These are phyloP conservation scores for Auriscalpium vulgare DNA, from an alignment of 768 basidiomycete species.

Conservation along the genomic window DNA sequence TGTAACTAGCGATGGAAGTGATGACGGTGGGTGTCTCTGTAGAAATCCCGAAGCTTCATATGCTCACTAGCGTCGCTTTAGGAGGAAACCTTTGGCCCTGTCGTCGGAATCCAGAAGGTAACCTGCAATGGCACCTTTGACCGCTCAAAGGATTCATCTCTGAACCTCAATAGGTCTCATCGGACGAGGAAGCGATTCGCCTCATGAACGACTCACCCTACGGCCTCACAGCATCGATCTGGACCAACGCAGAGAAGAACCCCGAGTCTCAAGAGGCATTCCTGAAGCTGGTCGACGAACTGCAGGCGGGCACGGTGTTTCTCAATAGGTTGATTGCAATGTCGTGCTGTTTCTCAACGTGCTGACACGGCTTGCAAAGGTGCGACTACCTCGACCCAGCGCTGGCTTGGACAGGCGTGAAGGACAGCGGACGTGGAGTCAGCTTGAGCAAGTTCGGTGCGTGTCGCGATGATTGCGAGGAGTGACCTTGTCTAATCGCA, in stretches of 20 bases:
- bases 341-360: neutral
- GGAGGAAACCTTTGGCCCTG: constrained; percentile 91
- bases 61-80: constrained; percentile 17
- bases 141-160: neutral
- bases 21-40: constrained; percentile 59
- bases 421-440: constrained; percentile 86
- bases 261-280: constrained; percentile 64
- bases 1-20: constrained; percentile 69
- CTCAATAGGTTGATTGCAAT: constrained; percentile 56
- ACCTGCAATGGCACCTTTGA: neutral
- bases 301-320: constrained; percentile 91
- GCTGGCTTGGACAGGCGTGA: constrained; percentile 90
- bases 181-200: constrained; percentile 79
- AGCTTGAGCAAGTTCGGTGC: constrained; percentile 85
- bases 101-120: constrained; percentile 91
- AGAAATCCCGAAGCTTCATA: neutral
- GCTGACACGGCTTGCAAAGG: constrained; percentile 26
- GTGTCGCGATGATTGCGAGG: constrained; percentile 15
- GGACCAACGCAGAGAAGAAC: constrained; percentile 69
- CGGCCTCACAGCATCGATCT: constrained; percentile 89
- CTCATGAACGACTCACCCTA: constrained; percentile 97
- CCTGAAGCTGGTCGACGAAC: constrained; percentile 52
- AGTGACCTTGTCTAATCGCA: neutral
- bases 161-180: constrained; percentile 44
- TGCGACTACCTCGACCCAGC: constrained; percentile 92